A percentile compares a stretch with the other conserved stretches of the same genome.
Conservation (phyloP, 1,284 basidiomycete genomes). For the Thecaphora thlaspeos region DNA sequence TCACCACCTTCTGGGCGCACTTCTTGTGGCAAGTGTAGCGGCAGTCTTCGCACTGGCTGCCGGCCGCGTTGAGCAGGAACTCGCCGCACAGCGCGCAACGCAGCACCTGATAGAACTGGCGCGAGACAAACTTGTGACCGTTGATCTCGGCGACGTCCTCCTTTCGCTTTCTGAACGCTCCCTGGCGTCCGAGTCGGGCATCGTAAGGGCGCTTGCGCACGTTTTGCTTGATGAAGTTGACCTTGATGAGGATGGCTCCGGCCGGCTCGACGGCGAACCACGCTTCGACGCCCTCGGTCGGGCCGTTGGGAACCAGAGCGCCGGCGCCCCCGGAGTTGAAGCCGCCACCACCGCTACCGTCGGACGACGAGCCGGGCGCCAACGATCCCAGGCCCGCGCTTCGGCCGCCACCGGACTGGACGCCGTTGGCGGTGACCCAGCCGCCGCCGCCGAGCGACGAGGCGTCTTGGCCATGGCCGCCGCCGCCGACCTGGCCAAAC, state of each 20-base stretch:
- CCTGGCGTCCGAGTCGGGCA: constrained; percentile 85
- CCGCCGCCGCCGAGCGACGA: constrained; percentile 61
- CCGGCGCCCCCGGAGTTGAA: constrained; percentile 29
- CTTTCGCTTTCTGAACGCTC: constrained; percentile 94
- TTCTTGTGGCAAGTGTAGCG: constrained; percentile 99
- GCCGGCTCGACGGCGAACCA: constrained; percentile 98
- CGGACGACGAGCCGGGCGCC: too few relatives aligned
- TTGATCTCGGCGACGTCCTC: constrained; percentile 99
- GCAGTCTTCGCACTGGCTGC: constrained; percentile 99
- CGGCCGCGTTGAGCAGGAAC: constrained; percentile 92
- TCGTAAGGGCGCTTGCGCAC: constrained; percentile 91
- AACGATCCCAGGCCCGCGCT: too few relatives aligned
- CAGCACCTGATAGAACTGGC: constrained; percentile 95
- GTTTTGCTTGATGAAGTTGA: constrained; percentile 57
- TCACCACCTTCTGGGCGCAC: constrained; percentile 95
- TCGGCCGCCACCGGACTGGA: constrained; percentile 34
- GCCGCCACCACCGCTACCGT: too few relatives aligned
- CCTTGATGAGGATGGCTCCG: constrained; percentile 69
- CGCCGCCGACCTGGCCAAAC: constrained; percentile 65
- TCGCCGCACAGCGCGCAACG: constrained; percentile 97
- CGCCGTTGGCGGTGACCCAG: constrained; percentile 54
- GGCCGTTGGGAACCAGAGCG: constrained; percentile 33
- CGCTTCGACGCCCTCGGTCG: constrained; percentile 79
- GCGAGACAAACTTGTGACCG: constrained; percentile 95
- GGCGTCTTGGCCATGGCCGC: constrained; percentile 26